Evolutionary conservation across 768 basidiomycete genomes (phyloP).

Genomic region (Mycena albidolilacea): DNA sequence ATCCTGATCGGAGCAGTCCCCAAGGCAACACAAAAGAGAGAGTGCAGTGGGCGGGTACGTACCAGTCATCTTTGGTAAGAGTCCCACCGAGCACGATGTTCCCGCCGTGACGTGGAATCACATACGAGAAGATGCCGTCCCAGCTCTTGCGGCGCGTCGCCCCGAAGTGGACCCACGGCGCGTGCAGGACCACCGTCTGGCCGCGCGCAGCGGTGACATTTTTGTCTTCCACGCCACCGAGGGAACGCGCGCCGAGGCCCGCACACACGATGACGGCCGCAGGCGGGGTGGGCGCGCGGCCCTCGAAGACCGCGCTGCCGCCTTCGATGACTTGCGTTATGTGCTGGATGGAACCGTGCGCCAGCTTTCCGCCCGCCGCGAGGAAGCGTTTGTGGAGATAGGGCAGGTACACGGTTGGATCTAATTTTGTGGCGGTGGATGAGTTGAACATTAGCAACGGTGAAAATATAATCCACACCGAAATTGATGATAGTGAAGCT

Average conservation of each 20-base stretch:
- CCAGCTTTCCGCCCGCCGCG: constrained; percentile 64
- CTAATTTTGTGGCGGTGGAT: constrained; percentile 39
- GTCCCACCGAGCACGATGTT: constrained; percentile 73
- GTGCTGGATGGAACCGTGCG: constrained; percentile 69
- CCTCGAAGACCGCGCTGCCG: constrained; percentile 47
- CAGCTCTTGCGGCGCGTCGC: constrained; percentile 35
- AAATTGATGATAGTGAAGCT: constrained; percentile 29
- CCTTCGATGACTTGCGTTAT: constrained; percentile 70
- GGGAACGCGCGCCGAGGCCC: constrained; percentile 62
- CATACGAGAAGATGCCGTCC: constrained; percentile 58
- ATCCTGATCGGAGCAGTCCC: background rate
- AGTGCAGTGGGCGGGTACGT: background rate
- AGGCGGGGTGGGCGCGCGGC: constrained; percentile 21
- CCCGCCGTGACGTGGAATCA: constrained; percentile 73
- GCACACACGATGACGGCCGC: constrained; percentile 40
- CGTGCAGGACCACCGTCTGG: constrained; percentile 71
- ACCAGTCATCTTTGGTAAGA: constrained; percentile 62
- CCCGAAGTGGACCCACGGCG: constrained; percentile 56
- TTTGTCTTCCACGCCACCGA: constrained; percentile 74
- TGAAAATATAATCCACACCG: background rate
- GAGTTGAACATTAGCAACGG: no score
- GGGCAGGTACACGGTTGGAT: constrained; percentile 72
- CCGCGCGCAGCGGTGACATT: constrained; percentile 73
- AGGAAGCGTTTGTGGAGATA: constrained; percentile 76
- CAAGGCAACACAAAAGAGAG: background rate